Base-by-base conservation (phyloP, 1,284 basidiomycete genomes). In the Marasmius oreades region DNA sequence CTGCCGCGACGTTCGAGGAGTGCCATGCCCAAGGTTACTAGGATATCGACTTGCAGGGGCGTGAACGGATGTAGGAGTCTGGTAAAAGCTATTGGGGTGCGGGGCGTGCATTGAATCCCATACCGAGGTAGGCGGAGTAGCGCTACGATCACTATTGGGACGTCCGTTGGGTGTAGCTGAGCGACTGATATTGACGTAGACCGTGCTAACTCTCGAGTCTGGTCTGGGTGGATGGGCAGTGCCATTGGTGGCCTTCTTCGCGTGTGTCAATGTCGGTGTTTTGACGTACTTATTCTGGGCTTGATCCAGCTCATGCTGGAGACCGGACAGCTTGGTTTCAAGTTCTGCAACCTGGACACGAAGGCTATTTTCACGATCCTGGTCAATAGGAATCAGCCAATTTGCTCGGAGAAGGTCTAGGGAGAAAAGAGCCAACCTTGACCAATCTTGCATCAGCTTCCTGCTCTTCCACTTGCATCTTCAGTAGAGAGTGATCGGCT, bases 31-130 rank as follows among this genome's bases (percentile, higher is more conserved):
- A 46, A 73, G 65, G 51, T 58, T 58, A 66, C 33, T 61, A 39
- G 74, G 66, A 61, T 78, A 76, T 53, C 70, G 69, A 52, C 68
- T 62, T 46, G 61, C 63, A 22, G 72, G 69, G 31, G 70, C 65
- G 56, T 69, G 70, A 28, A 71, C 64, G 16, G 64, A 61, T 50
- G 62, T 57, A 3, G 60, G 62, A 7, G 42, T 22, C 37, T 56
- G 45, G 23, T 47, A 51, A 12, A 14, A 45, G 5, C 48, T 53
- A 16, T 51, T 46, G n/a, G 28, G 22, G 20, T 28, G 68, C 14
- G 88, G 86, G 18, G 86, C 86, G 62, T 90, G 88, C 70, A 89
- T 87, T 0, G 88, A 90, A 63, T 89, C 84, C 78, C 82, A 82
- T 7, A 88, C 85, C 2, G 85, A 85, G 3, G 79, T 66, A 16